A percentile compares a stretch with the other conserved stretches of the same genome.
phyloP scores from a whole-genome alignment of 1,284 basidiomycete genomes.

The Gomphus sp. region DNA sequence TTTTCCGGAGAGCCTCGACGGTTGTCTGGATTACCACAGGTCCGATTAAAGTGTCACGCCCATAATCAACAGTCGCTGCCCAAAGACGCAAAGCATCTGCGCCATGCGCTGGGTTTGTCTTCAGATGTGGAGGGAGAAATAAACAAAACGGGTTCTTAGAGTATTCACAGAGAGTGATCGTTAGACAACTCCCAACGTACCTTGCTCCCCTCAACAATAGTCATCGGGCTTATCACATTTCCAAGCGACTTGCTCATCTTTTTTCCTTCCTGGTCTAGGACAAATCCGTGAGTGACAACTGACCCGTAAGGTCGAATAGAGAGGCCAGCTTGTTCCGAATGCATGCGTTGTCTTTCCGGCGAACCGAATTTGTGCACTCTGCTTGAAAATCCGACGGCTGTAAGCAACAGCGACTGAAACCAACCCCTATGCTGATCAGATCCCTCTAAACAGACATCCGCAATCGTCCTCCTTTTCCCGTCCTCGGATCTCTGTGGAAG shows the following conservation, averaged over 20 bases:
- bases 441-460: conserved; percentile 92
- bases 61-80: conserved; percentile 89
- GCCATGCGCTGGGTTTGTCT: conserved; percentile 72
- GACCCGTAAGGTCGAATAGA: conserved; percentile 63
- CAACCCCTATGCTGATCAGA: conserved; percentile 98
- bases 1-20: conserved; percentile 73
- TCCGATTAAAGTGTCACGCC: conserved; percentile 83
- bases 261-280: conserved; percentile 82
- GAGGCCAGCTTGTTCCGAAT: neutral
- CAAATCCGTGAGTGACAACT: conserved; percentile 95
- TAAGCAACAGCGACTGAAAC: conserved; percentile 96
- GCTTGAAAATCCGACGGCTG: conserved; percentile 53
- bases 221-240: conserved; percentile 84
- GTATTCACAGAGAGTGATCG: neutral
- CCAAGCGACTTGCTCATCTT: conserved; percentile 99
- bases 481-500: conserved; percentile 16
- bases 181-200: conserved; percentile 33
- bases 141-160: neutral
- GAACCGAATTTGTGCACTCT: conserved; percentile 18
- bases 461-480: conserved; percentile 32
- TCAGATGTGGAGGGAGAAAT: conserved; percentile 41
- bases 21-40: conserved; percentile 71
- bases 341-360: conserved; percentile 14
- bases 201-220: conserved; percentile 70
- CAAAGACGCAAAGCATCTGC: conserved; percentile 86